phyloP scores from a whole-genome alignment of 345 rosid species.

The Anastatica hierochuntica region DNA sequence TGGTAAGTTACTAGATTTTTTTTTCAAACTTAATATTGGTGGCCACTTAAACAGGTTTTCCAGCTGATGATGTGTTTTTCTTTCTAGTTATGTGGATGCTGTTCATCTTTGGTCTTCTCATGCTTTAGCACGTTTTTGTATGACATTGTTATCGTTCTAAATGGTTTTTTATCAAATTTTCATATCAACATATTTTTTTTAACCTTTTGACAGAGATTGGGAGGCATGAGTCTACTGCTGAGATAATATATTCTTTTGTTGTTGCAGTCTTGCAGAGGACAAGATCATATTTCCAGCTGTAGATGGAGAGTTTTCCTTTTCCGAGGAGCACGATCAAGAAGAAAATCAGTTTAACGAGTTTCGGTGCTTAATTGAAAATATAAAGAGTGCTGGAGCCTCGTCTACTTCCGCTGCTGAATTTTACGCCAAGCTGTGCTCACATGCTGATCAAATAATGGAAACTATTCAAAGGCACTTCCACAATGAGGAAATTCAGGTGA shows the following conservation, averaged over 20 bases:
- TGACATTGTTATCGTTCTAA: slow-evolving; percentile 8
- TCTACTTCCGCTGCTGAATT: slow-evolving; percentile 66
- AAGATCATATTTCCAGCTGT: slow-evolving; percentile 86
- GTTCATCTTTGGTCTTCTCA: slow-evolving; percentile 7
- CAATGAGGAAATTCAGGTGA: slow-evolving; percentile 81
- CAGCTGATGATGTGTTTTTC: slow-evolving; percentile 7
- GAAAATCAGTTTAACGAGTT: slow-evolving; percentile 68
- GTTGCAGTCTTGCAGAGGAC: slow-evolving; percentile 80
- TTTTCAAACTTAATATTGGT: background rate
- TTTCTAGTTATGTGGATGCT: background rate
- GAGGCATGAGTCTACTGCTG: slow-evolving; percentile 8
- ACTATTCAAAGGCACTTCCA: slow-evolving; percentile 63
- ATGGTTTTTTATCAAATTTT: background rate
- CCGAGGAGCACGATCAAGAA: slow-evolving; percentile 76
- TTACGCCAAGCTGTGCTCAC: slow-evolving; percentile 64
- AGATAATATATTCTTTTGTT: slow-evolving; percentile 16
- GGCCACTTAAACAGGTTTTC: background rate
- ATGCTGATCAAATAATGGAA: slow-evolving; percentile 83
- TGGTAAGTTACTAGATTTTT: background rate
- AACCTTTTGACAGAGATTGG: too few relatives aligned
- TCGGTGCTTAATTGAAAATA: slow-evolving; percentile 66
- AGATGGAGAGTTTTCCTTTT: slow-evolving; percentile 63
- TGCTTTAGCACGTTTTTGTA: slow-evolving; percentile 10
- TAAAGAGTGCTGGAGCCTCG: slow-evolving; percentile 60
- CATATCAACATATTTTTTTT: background rate